These are phyloP conservation scores for Paraconiothyrium sp. DNA, from an alignment of 2,329 filamentous ascomycete genomes.

Conservation along the genomic window DNA sequence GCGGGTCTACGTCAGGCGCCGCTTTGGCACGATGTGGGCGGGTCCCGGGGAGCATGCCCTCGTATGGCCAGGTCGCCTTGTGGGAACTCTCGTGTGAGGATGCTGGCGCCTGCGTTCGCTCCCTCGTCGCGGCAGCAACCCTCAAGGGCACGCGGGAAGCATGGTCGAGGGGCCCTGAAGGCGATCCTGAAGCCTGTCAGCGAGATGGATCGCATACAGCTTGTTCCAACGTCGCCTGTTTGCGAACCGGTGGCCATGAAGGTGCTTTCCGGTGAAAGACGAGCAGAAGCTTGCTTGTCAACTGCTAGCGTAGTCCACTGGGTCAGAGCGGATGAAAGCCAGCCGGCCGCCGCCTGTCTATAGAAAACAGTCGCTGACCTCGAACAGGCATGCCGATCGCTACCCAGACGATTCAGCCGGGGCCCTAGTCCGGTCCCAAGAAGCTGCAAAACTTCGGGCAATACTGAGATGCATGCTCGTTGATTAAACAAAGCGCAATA, in stretches of 20 bases:
- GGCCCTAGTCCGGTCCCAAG: conserved; percentile 28
- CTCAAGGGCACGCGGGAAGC: conserved; percentile 49
- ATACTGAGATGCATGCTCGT: conserved; percentile 22
- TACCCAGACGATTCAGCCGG: conserved; percentile 37
- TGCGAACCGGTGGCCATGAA: conserved; percentile 5
- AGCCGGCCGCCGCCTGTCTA: conserved; percentile 20
- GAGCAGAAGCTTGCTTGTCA: neutral
- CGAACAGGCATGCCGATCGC: conserved; percentile 36
- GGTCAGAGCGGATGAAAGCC: conserved; percentile 8
- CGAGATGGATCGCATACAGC: conserved; percentile 28
- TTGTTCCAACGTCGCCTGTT: conserved; percentile 31
- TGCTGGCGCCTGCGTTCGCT: conserved; percentile 29
- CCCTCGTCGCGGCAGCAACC: conserved; percentile 38
- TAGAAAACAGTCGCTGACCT: conserved; percentile 32
- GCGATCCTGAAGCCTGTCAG: conserved; percentile 41
- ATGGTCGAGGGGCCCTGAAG: conserved; percentile 50
- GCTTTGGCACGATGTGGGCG: conserved; percentile 19
- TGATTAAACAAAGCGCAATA: conserved; percentile 18
- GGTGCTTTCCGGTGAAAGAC: neutral
- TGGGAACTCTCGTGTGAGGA: conserved; percentile 26
- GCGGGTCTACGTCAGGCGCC: conserved; percentile 23
- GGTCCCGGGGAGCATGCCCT: conserved; percentile 26
- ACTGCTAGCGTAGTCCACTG: neutral
- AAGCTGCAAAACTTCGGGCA: conserved; percentile 30
- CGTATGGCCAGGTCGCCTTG: conserved; percentile 26